phyloP scores from a whole-genome alignment of 306 rosid genomes.

The Castanea mollissima region DNA sequence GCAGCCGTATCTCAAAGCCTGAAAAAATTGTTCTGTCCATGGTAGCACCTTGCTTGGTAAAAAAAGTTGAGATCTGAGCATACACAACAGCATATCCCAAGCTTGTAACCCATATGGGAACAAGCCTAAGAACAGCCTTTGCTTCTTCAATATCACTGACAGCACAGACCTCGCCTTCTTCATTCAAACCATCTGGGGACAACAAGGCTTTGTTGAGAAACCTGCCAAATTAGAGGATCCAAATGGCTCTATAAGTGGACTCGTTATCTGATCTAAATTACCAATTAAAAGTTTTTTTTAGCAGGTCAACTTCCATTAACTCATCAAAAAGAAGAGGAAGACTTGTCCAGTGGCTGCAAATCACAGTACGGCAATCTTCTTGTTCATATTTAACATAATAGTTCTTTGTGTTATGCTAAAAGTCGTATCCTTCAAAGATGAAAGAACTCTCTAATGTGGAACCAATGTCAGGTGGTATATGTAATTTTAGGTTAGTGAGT shows the following conservation, averaged over 20 bases:
- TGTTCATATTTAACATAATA: too few species aligned
- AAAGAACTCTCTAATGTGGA: neutral
- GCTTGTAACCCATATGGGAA: too few species aligned
- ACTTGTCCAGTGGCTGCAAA: neutral
- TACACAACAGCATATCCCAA: too few species aligned
- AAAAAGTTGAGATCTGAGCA: too few species aligned
- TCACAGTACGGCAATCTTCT: neutral
- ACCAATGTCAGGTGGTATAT: too few species aligned
- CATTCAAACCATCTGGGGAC: conserved; percentile 19
- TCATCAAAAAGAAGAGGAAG: neutral
- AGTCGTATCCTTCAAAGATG: neutral
- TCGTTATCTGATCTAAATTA: neutral
- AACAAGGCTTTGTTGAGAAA: neutral
- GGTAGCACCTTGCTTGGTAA: too few species aligned
- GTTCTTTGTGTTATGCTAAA: too few species aligned
- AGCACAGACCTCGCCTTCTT: conserved; percentile 22
- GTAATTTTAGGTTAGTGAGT: neutral
- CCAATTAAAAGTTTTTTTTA: neutral
- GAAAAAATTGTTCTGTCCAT: too few species aligned
- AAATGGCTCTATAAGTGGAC: neutral
- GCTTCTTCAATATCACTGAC: conserved; percentile 44
- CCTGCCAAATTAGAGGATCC: neutral
- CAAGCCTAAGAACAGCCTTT: conserved; percentile 35
- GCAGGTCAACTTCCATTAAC: neutral
- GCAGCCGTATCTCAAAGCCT: too few species aligned